phyloP scores from a whole-genome alignment of 371 early-diverging fungal species.

The Smittium culicis region DNA sequence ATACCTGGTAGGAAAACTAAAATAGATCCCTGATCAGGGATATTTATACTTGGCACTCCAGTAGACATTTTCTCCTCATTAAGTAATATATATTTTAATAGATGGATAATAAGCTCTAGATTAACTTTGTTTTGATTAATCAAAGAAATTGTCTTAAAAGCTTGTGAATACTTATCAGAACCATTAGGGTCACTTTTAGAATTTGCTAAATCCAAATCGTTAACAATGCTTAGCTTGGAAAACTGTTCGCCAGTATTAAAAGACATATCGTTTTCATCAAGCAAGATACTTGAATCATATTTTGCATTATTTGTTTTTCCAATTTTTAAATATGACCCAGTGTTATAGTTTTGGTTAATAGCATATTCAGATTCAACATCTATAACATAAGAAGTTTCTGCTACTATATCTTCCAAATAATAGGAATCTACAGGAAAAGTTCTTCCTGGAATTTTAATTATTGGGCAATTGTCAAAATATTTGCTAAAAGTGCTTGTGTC shows the following conservation, averaged over 20 bases:
- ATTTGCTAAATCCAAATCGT: neutral
- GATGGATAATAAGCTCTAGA: conserved; percentile 15
- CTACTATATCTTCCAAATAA: conserved; percentile 58
- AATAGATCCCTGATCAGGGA: conserved; percentile 35
- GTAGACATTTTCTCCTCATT: neutral
- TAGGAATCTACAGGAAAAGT: conserved; percentile 61
- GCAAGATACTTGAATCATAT: neutral
- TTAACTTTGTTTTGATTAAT: conserved; percentile 19
- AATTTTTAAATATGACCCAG: neutral
- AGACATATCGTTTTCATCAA: neutral
- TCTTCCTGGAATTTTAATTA: conserved; percentile 61
- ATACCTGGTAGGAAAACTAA: conserved; percentile 82
- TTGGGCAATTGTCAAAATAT: conserved; percentile 53
- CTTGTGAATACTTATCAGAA: neutral
- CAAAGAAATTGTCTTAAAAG: neutral
- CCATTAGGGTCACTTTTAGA: neutral
- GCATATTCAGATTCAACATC: conserved; percentile 11
- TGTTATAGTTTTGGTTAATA: conserved; percentile 13
- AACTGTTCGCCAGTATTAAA: neutral
- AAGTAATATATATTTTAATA: conserved; percentile 12
- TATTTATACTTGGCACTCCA: conserved; percentile 11
- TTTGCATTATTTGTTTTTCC: neutral
- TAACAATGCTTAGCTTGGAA: neutral
- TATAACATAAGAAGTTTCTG: conserved; percentile 23
- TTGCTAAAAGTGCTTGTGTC: conserved; percentile 45